These are phyloP conservation scores for Thelephora ganbajun DNA, from an alignment of 768 basidiomycete genomes.

Conservation along the genomic window DNA sequence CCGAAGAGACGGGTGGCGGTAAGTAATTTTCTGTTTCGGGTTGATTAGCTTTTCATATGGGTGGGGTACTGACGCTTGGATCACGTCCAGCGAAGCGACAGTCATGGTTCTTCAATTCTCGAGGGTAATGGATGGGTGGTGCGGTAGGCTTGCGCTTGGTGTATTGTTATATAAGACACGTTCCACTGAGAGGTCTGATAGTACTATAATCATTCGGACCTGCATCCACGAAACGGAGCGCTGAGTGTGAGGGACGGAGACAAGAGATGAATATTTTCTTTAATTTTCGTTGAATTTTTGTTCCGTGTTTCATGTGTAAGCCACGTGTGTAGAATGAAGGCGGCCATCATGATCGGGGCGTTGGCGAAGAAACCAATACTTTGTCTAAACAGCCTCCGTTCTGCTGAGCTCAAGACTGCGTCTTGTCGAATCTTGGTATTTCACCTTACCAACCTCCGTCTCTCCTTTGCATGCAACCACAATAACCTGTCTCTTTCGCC, in stretches of 20 bases:
- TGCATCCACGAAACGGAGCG: too few species aligned
- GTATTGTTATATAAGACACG: not conserved
- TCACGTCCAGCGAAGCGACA: constrained; percentile 62
- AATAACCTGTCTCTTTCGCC: not conserved
- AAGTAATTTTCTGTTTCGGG: constrained; percentile 3
- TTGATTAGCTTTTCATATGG: constrained; percentile 4
- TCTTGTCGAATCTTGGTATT: not conserved
- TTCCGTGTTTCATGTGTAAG: not conserved
- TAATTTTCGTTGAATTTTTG: not conserved
- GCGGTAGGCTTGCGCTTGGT: not conserved
- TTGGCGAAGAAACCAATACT: too few species aligned
- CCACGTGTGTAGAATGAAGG: not conserved
- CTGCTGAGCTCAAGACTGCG: not conserved
- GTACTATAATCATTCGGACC: too few species aligned
- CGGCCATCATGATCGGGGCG: not conserved
- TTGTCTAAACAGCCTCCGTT: not conserved
- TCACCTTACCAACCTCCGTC: not conserved
- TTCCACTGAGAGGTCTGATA: not conserved
- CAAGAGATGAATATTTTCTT: too few species aligned
- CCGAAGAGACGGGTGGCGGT: constrained; percentile 45
- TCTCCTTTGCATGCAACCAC: not conserved
- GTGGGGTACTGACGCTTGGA: not conserved
- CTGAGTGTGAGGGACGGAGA: too few species aligned
- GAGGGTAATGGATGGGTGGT: constrained; percentile 25
- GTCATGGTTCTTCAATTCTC: constrained; percentile 87